phyloP scores from a whole-genome alignment of 768 basidiomycete species.

The Boletus reticuloceps region DNA sequence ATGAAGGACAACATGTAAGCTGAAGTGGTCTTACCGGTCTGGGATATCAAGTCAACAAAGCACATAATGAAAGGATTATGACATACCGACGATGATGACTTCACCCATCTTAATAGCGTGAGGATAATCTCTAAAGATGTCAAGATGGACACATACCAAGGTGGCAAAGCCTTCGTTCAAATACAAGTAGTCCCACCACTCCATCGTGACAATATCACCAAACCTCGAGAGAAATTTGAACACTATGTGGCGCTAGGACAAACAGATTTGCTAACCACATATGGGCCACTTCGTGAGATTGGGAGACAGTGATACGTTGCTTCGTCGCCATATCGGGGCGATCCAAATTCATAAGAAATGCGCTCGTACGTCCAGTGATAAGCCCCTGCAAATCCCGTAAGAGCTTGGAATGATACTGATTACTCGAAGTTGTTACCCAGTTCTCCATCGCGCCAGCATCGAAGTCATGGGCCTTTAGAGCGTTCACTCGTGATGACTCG shows the following conservation, averaged over 20 bases:
- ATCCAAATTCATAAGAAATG: slow-evolving; percentile 77
- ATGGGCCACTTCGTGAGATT: slow-evolving; percentile 86
- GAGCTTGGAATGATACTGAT: not conserved
- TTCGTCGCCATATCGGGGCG: slow-evolving; percentile 68
- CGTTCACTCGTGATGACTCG: not conserved
- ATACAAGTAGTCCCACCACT: slow-evolving; percentile 87
- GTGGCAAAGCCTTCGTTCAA: slow-evolving; percentile 90
- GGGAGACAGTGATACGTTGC: slow-evolving; percentile 73
- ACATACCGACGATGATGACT: slow-evolving; percentile 73
- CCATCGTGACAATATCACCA: slow-evolving; percentile 92
- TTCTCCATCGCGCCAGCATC: slow-evolving; percentile 95
- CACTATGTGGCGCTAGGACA: not conserved
- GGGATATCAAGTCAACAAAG: slow-evolving; percentile 12
- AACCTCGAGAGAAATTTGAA: slow-evolving; percentile 49
- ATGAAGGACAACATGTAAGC: not conserved
- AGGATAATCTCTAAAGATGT: not conserved
- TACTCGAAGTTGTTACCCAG: slow-evolving; percentile 45
- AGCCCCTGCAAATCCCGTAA: slow-evolving; percentile 51
- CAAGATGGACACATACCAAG: slow-evolving; percentile 46
- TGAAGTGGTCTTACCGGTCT: slow-evolving; percentile 49
- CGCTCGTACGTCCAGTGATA: slow-evolving; percentile 84
- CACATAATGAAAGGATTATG: not conserved
- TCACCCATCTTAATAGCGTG: slow-evolving; percentile 68
- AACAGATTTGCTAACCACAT: slow-evolving; percentile 54
- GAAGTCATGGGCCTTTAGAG: slow-evolving; percentile 71